Evolutionary conservation across 331 rosid species (phyloP), one percentile per base, ranked within the genome.

Genomic region (Pyracantha coccinea): DNA sequence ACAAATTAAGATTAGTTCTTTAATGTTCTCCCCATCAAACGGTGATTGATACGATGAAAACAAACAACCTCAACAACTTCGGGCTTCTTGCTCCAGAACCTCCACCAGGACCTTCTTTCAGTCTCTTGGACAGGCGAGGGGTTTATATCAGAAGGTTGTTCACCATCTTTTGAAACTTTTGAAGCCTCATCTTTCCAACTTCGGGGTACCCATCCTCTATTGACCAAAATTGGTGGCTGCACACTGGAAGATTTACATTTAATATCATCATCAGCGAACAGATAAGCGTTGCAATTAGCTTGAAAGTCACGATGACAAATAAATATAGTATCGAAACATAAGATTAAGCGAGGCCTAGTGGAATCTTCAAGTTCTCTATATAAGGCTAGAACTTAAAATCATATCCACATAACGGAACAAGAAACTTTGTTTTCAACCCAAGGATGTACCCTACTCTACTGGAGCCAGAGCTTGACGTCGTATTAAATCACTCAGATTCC

Each of bases 181-280:
- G 82, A 66, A 71, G 67, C 73, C 71, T 86, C 86, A 15, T 92
- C 97, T 86, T 72, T 90, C 99, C 99, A 92, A 88, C 84, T 85
- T 17, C 96, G 91, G 5, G 97, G 99, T 70, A 90, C 97, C 99
- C 97, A 94, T 78, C 99, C 99, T 89, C 96, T 84, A 66, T 92
- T 94, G 76, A 94, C 96, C 77, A 94, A 68, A 80, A 94, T 68
- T 13, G 99, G 97, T 23, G 77, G 83, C 76, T 75, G 78, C 29
- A 87, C 83, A 35, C 99, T 94, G 86, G 84, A 81, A 71, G 73
- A 84, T 74, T 32, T 73, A 81, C 60, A 61, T 60, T 68, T 57
- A 17, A 77, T 20, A 45, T 8, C 3, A 68, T 73, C 71, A 69
- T 83, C 59, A 81, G 60, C 77, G 19, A 64, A 82, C 61, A 62